These are phyloP conservation scores for Parasitella parasitica DNA, from an alignment of 371 early-diverging fungal species.

Conservation along the genomic window DNA sequence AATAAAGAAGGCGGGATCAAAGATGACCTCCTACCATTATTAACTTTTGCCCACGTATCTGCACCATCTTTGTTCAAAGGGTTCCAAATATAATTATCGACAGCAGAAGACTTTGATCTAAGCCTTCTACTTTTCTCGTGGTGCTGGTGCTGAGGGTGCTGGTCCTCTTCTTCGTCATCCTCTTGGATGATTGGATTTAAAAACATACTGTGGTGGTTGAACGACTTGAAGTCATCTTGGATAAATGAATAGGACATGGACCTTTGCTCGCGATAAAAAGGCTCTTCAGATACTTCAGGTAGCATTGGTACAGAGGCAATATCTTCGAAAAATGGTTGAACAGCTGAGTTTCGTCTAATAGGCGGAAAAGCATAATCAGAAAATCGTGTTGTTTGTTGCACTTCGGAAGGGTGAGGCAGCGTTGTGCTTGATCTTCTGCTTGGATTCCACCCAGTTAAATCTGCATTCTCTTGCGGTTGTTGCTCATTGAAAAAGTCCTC, in stretches of 20 bases:
- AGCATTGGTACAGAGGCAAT: slow-evolving; percentile 41
- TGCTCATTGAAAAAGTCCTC: slow-evolving; percentile 10
- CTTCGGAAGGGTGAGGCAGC: slow-evolving; percentile 11
- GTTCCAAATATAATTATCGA: slow-evolving; percentile 39
- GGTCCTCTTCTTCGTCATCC: slow-evolving; percentile 28
- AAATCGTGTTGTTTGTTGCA: slow-evolving; percentile 6
- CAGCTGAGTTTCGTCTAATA: slow-evolving; percentile 30
- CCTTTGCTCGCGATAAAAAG: slow-evolving; percentile 35
- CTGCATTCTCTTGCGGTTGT: not conserved
- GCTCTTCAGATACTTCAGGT: slow-evolving; percentile 38
- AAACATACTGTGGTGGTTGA: not conserved
- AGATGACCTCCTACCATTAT: not conserved
- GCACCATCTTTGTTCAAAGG: slow-evolving; percentile 20
- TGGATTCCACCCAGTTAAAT: slow-evolving; percentile 4
- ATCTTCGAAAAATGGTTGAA: slow-evolving; percentile 29
- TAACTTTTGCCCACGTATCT: not conserved
- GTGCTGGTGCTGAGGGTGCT: not conserved
- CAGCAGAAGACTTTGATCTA: slow-evolving; percentile 43
- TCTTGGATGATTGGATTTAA: slow-evolving; percentile 35
- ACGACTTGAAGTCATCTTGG: slow-evolving; percentile 2
- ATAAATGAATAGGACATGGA: slow-evolving; percentile 45
- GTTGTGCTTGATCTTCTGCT: slow-evolving; percentile 1
- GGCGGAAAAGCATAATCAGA: slow-evolving; percentile 42
- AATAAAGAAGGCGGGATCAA: slow-evolving; percentile 7
- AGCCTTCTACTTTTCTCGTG: slow-evolving; percentile 6